These are phyloP conservation scores for Didymella arachidicola DNA, from an alignment of 2,329 filamentous ascomycete genomes.

Conservation along the genomic window DNA sequence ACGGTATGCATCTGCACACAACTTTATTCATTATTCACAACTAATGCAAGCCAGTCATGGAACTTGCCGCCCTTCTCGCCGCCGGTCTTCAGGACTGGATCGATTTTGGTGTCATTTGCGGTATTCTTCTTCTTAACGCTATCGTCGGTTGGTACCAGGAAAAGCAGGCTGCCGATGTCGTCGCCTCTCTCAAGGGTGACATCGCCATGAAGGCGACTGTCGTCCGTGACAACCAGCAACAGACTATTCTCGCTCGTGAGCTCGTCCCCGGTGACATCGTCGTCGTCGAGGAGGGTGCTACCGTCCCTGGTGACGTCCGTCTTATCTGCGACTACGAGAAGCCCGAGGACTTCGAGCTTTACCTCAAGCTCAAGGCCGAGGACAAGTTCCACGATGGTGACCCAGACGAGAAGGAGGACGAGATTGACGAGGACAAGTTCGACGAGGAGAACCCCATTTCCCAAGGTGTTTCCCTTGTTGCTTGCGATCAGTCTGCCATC, in stretches of 20 bases:
- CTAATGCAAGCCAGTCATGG: conserved; percentile 67
- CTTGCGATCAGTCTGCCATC: conserved; percentile 80
- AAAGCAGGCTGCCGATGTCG: conserved; percentile 76
- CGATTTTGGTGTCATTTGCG: conserved; percentile 79
- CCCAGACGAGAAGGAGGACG: conserved; percentile 67
- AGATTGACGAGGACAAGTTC: conserved; percentile 66
- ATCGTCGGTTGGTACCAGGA: conserved; percentile 82
- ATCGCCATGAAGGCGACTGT: conserved; percentile 77
- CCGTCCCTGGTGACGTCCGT: conserved; percentile 73
- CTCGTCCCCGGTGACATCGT: conserved; percentile 79
- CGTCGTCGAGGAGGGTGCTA: conserved; percentile 74
- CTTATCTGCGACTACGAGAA: conserved; percentile 77
- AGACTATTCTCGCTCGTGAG: conserved; percentile 75
- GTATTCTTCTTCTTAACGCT: conserved; percentile 77
- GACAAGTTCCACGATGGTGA: conserved; percentile 64
- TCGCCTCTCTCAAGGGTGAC: conserved; percentile 75
- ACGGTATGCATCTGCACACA: conserved; percentile 63
- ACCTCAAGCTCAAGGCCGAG: conserved; percentile 68
- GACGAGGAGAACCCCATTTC: conserved; percentile 62
- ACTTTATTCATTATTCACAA: conserved; percentile 10
- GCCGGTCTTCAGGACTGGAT: conserved; percentile 77
- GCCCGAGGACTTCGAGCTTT: conserved; percentile 71
- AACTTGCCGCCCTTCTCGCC: conserved; percentile 75
- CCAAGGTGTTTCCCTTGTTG: conserved; percentile 71
- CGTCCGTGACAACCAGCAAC: conserved; percentile 71